Evolutionary conservation across 352 stramenopile genomes (phyloP).

Genomic region (Phytophthora idaei): DNA sequence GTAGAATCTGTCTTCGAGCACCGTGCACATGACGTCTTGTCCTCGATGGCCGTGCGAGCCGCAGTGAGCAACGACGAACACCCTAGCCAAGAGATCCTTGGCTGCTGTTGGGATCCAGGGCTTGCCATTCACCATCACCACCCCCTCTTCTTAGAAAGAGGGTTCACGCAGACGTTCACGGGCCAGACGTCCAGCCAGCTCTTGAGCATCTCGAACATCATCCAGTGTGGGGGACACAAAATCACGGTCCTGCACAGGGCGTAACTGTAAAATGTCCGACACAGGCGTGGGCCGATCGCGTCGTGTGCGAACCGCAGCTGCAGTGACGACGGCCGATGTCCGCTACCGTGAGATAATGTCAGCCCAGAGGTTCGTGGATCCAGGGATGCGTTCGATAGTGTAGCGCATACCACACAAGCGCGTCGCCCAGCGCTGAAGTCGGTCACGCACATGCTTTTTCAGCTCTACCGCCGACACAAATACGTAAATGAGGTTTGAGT

Average conservation of each 20-base stretch:
- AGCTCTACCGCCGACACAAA: neutral
- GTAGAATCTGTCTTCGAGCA: neutral
- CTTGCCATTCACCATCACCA: neutral
- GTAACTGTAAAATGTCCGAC: too few relatives aligned
- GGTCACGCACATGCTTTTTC: neutral
- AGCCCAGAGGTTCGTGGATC: neutral
- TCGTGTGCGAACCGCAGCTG: neutral
- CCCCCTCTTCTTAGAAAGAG: neutral
- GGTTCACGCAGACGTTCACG: neutral
- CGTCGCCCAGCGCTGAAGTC: neutral
- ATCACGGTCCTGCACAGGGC: neutral
- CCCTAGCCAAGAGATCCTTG: neutral
- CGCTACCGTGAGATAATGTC: neutral
- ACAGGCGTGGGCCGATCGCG: neutral
- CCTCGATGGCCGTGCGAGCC: neutral
- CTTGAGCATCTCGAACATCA: neutral
- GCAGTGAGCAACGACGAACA: neutral
- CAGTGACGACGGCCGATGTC: neutral
- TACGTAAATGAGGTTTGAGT: constrained; percentile 1
- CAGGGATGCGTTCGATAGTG: neutral
- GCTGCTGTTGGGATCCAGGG: neutral
- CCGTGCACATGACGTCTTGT: neutral
- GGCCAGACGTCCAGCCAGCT: neutral
- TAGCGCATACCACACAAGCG: neutral
- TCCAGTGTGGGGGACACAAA: neutral